phyloP scores from a whole-genome alignment of 352 stramenopile genomes.

The Pythium aristosporum region DNA sequence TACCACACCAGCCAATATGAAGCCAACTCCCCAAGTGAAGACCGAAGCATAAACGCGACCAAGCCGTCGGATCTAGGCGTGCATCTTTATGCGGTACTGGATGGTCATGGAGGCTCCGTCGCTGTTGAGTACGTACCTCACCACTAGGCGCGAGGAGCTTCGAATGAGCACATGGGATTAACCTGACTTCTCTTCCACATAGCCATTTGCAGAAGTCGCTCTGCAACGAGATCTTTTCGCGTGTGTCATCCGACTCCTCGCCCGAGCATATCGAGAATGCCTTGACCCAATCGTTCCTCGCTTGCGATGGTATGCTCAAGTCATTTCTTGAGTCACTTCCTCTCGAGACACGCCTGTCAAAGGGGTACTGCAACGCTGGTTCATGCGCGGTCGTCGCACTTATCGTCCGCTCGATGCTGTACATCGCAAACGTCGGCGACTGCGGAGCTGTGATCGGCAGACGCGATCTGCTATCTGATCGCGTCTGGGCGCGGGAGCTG shows the following conservation, averaged over 20 bases:
- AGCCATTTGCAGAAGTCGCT: constrained; percentile 21
- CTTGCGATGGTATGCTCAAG: constrained; percentile 62
- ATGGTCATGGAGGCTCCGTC: constrained; percentile 64
- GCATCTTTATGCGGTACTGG: constrained; percentile 57
- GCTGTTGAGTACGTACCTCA: constrained; percentile 45
- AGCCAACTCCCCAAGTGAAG: constrained; percentile 66
- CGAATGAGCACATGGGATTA: not conserved
- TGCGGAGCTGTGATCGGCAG: constrained; percentile 87
- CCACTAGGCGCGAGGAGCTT: not conserved
- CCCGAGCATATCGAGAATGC: constrained; percentile 14
- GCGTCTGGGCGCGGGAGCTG: constrained; percentile 35
- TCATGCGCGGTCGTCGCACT: constrained; percentile 63
- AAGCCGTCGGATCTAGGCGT: constrained; percentile 42
- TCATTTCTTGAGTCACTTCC: constrained; percentile 46
- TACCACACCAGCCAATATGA: constrained; percentile 63
- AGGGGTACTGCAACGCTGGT: constrained; percentile 71
- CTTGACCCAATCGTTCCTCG: constrained; percentile 43
- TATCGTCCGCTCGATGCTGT: constrained; percentile 64
- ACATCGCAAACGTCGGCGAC: constrained; percentile 91
- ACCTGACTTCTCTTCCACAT: not conserved
- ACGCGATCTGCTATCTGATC: constrained; percentile 37
- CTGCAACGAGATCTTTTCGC: constrained; percentile 21
- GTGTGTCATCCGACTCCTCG: constrained; percentile 17
- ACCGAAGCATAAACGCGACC: constrained; percentile 55
- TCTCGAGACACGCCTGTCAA: constrained; percentile 42